phyloP scores from a whole-genome alignment of 192 early-diverging fungal genomes.

The Chytriomyces confervae region DNA sequence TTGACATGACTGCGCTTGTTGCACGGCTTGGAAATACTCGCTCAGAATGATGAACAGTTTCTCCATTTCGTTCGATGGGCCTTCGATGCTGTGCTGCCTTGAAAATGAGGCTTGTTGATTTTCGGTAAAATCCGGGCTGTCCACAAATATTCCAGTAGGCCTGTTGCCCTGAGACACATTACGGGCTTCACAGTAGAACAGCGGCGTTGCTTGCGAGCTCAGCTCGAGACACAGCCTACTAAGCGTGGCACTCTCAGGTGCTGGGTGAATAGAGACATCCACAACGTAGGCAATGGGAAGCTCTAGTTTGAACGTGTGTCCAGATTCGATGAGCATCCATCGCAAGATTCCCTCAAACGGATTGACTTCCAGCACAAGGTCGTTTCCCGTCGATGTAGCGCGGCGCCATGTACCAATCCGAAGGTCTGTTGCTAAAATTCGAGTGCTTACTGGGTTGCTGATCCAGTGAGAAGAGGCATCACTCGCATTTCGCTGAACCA shows the following conservation, averaged over 20 bases:
- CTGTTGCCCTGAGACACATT: background rate
- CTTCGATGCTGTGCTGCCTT: conserved; percentile 38
- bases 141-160: conserved; percentile 29
- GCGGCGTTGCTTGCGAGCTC: background rate
- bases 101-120: conserved; percentile 25
- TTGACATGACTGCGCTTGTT: background rate
- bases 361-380: conserved; percentile 29
- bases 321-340: conserved; percentile 37
- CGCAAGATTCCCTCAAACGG: conserved; percentile 4
- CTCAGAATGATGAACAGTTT: conserved; percentile 3
- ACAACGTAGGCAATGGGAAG: conserved; percentile 35
- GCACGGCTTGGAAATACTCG: conserved; percentile 19
- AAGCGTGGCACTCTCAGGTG: conserved; percentile 21
- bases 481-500: too few relatives aligned
- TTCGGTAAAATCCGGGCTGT: conserved; percentile 49
- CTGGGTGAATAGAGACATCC: conserved; percentile 30
- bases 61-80: conserved; percentile 15
- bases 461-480: too few relatives aligned
- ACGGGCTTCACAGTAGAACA: conserved; percentile 35
- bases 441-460: too few relatives aligned
- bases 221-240: conserved; percentile 25
- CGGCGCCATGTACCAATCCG: conserved; percentile 48
- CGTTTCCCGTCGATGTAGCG: conserved; percentile 26
- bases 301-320: conserved; percentile 39
- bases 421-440: conserved; percentile 24